These are phyloP conservation scores for Mortierella polycephala DNA, from an alignment of 371 early-diverging fungal genomes.

Conservation along the genomic window DNA sequence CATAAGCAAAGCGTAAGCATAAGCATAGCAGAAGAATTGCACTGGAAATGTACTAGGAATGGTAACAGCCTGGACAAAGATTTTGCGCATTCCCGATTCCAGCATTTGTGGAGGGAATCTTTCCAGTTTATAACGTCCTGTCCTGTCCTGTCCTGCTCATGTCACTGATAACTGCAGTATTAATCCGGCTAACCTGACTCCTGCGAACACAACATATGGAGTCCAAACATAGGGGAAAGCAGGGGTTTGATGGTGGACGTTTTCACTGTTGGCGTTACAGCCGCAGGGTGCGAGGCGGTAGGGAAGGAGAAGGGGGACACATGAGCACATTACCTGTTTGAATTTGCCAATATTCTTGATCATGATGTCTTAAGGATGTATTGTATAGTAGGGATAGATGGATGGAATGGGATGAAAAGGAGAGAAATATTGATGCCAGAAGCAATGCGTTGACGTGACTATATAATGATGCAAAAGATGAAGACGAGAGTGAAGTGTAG, in stretches of 20 bases:
- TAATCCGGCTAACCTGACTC: too few relatives aligned
- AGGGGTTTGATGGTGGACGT: too few relatives aligned
- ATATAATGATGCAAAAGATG: background rate
- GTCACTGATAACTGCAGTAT: too few relatives aligned
- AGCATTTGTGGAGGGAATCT: too few relatives aligned
- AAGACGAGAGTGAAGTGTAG: background rate
- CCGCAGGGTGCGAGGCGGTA: constrained; percentile 2
- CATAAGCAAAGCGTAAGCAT: background rate
- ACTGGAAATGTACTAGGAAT: too few relatives aligned
- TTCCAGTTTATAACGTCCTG: background rate
- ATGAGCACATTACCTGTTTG: constrained; percentile 63
- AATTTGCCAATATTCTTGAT: constrained; percentile 78
- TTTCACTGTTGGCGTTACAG: background rate
- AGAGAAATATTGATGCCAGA: constrained; percentile 1
- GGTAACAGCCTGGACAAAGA: too few relatives aligned
- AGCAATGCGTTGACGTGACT: background rate
- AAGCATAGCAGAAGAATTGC: background rate
- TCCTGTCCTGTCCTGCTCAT: too few relatives aligned
- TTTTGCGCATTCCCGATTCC: too few relatives aligned
- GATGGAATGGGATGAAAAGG: constrained; percentile 17
- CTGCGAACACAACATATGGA: too few relatives aligned
- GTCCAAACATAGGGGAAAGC: too few relatives aligned
- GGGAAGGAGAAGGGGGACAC: background rate
- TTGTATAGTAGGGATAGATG: constrained; percentile 2
- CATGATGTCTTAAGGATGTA: constrained; percentile 43